These are phyloP conservation scores for Asparagopsis taxiformis DNA, from an alignment of 31 red algal genomes.

Conservation along the genomic window DNA sequence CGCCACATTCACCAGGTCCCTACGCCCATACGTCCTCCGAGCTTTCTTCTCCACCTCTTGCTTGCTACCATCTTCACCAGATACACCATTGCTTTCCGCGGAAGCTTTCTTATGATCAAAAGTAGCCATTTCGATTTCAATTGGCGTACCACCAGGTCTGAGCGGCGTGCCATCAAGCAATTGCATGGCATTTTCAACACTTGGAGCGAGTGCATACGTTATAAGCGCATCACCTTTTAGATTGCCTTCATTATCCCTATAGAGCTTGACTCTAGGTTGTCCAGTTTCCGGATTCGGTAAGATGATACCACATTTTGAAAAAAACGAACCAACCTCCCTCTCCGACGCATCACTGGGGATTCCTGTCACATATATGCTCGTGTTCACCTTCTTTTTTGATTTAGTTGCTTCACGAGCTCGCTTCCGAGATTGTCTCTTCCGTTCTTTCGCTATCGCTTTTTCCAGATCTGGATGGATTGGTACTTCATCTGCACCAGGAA, in stretches of 20 bases:
- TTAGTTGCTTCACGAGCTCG: conserved; percentile 8
- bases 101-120: conserved; percentile 46
- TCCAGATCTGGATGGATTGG: background rate
- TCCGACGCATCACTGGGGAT: conserved; percentile 58
- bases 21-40: background rate
- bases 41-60: background rate
- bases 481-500: too few species aligned
- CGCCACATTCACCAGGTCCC: conserved; percentile 39
- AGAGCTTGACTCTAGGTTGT: conserved; percentile 53
- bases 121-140: conserved; percentile 13
- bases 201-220: conserved; percentile 69
- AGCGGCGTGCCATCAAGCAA: conserved; percentile 57
- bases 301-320: conserved; percentile 69
- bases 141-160: background rate
- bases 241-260: conserved; percentile 33
- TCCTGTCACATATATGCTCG: conserved; percentile 65
- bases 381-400: conserved; percentile 14
- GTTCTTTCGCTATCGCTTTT: conserved; percentile 17
- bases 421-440: conserved; percentile 40
- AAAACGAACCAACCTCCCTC: conserved; percentile 53
- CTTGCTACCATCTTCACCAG: background rate
- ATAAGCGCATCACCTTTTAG: conserved; percentile 73
- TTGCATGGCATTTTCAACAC: conserved; percentile 68
- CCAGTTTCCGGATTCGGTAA: conserved; percentile 54
- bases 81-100: background rate